A percentile compares a stretch with the other conserved stretches of the same genome.
These are phyloP conservation scores for Ensete glaucum DNA, from an alignment of 176 grass and related monocot species.

Conservation along the genomic window DNA sequence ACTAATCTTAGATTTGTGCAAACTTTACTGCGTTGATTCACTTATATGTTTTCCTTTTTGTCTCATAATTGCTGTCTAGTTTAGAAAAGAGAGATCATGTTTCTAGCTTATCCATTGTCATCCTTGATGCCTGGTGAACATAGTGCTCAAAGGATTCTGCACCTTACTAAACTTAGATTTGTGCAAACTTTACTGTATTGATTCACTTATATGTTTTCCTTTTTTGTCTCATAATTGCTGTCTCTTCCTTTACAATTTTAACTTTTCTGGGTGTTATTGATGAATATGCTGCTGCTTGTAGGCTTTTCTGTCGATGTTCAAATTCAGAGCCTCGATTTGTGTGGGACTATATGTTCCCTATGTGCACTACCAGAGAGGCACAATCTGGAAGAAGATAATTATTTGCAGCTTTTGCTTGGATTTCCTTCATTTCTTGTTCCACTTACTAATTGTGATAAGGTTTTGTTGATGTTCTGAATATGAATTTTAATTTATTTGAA, in stretches of 20 bases:
- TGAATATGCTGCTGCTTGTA: conserved; percentile 25
- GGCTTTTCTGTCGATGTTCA: conserved; percentile 47
- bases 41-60: no score
- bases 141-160: no score
- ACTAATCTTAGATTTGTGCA: no score
- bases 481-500: background rate
- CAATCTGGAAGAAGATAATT: conserved; percentile 54
- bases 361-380: conserved; percentile 52
- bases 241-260: background rate
- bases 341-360: conserved; percentile 43
- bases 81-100: no score
- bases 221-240: background rate
- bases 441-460: conserved; percentile 72
- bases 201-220: no score
- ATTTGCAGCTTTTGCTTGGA: conserved; percentile 51
- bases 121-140: no score
- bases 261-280: conserved; percentile 1
- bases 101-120: no score
- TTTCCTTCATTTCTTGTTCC: conserved; percentile 71
- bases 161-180: no score
- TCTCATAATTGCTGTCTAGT: background rate
- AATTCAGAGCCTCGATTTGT: conserved; percentile 52
- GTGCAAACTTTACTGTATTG: background rate
- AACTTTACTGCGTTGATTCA: no score
- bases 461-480: conserved; percentile 5